Conservation (phyloP, 352 stramenopile genomes). For the Globisporangium nagaii region DNA sequence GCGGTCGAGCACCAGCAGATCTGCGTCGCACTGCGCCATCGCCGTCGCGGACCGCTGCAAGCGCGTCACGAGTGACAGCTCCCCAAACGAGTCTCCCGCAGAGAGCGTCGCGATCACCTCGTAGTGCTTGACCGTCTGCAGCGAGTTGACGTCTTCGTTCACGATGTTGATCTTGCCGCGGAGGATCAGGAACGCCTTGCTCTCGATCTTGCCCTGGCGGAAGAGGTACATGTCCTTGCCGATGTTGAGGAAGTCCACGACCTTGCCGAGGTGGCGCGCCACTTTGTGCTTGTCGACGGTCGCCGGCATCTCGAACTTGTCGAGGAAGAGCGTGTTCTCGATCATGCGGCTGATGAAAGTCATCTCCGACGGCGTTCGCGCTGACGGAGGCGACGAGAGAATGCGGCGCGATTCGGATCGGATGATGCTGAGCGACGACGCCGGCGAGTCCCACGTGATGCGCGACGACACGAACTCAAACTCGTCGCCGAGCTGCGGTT, state of each 20-base stretch:
- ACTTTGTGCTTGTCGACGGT: conserved; percentile 45
- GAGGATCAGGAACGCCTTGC: conserved; percentile 74
- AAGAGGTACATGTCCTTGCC: conserved; percentile 53
- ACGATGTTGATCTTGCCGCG: conserved; percentile 74
- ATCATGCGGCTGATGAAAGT: conserved; percentile 55
- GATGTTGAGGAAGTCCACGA: conserved; percentile 52
- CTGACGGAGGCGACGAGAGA: conserved; percentile 27
- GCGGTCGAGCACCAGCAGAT: conserved; percentile 73
- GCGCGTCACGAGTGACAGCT: conserved; percentile 64
- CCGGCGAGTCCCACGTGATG: conserved; percentile 47
- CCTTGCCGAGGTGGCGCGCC: conserved; percentile 37
- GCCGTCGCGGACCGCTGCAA: conserved; percentile 67
- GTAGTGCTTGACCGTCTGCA: conserved; percentile 32
- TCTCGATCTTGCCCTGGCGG: conserved; percentile 67
- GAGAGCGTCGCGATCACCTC: conserved; percentile 65
- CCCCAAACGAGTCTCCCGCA: conserved; percentile 64
- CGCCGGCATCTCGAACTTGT: conserved; percentile 60
- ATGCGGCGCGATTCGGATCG: conserved; percentile 62
- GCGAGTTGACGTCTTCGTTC: conserved; percentile 52
- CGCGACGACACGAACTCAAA: conserved; percentile 51
- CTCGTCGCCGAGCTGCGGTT: conserved; percentile 45
- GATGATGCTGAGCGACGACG: conserved; percentile 59
- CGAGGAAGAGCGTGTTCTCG: conserved; percentile 48
- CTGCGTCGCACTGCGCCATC: conserved; percentile 50
- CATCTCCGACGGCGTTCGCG: conserved; percentile 35